Base-by-base conservation (phyloP, 495 filamentous ascomycete species). In the Penicillium paxilli region DNA sequence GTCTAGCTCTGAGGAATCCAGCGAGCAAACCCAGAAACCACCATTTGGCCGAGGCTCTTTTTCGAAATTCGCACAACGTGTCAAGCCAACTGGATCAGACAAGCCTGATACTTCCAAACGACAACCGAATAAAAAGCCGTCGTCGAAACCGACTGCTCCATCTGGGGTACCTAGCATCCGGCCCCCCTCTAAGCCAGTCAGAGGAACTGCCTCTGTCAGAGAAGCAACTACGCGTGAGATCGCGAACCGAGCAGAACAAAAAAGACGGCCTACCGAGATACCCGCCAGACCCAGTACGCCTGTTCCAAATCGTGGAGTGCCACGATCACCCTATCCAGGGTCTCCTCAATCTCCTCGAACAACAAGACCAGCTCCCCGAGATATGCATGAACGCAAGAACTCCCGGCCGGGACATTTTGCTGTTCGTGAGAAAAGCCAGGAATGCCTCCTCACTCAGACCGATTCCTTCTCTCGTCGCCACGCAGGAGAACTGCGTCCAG, bases 381-480 rank as follows among this genome's bases (percentile, higher is more conserved):
- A 54, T 26, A 20, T 38, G 12, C 44, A 38, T 21, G 73, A 48
- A 32, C 47, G 55, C 23, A 57, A 33, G 7, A 62, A 53, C 17
- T 78, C 79, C 4, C 62, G 70, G 23, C 50, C 77, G 5, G 80
- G 77, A 4, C 77, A 74, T 54, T 80, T 79, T 26, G 70, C 83
- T 2, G 63, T 83, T 9, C 75, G 79, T 25, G 80, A 85, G 41
- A 74, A 70, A 24, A 78, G 78, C 14, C 73, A 80, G 22, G 82
- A 83, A 38, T 86, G 84, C 0, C 65, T 82, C 11, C 65, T 86
- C 5, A 80, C 83, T 5, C 75, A 83, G 46, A 83, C 82, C 0
- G 84, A 87, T 62, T 76, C 83, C 1, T 83, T 81, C 50, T 84
- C 85, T 2, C 73, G 81, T 20, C 76, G 82, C 14, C 76, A 75